phyloP scores from a whole-genome alignment of 2,329 filamentous ascomycete genomes.

The Trichoderma citrinoviride region DNA sequence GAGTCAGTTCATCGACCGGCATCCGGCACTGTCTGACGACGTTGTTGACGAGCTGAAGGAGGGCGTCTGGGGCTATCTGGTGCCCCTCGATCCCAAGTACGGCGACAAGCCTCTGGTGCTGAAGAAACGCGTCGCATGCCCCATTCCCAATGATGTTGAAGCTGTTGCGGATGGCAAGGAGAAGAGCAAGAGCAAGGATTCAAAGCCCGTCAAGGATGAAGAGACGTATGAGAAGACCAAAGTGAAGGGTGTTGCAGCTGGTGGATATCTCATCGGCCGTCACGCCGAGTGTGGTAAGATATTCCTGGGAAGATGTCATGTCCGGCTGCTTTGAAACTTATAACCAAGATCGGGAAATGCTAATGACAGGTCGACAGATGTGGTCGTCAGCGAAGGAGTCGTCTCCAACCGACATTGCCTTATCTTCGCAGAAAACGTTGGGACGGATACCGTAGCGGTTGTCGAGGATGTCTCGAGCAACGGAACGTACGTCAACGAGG shows the following conservation, averaged over 20 bases:
- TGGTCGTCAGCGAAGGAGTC: slow-evolving; percentile 70
- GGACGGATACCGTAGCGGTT: slow-evolving; percentile 63
- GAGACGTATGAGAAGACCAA: slow-evolving; percentile 62
- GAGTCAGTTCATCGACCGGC: slow-evolving; percentile 70
- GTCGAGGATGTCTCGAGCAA: slow-evolving; percentile 94
- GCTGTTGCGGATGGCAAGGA: slow-evolving; percentile 36
- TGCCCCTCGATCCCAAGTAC: slow-evolving; percentile 72
- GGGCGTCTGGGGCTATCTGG: slow-evolving; percentile 93
- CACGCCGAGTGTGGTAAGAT: slow-evolving; percentile 88
- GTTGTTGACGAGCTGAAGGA: slow-evolving; percentile 80
- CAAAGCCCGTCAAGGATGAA: slow-evolving; percentile 52
- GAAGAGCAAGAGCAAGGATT: slow-evolving; percentile 29
- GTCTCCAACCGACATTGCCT: slow-evolving; percentile 85
- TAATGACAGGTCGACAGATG: slow-evolving; percentile 47
- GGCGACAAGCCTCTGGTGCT: slow-evolving; percentile 67
- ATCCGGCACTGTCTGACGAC: slow-evolving; percentile 71
- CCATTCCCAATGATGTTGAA: slow-evolving; percentile 50
- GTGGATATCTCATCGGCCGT: slow-evolving; percentile 86
- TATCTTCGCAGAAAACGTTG: slow-evolving; percentile 61
- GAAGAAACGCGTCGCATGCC: slow-evolving; percentile 70
- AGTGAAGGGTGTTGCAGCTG: slow-evolving; percentile 60
- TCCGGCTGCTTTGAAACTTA: too few relatives aligned
- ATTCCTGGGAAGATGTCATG: neutral
- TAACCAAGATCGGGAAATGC: neutral
- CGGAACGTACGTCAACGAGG: slow-evolving; percentile 94